Percentiles rank a stretch among this genome's conserved stretches.
These are phyloP conservation scores for Coleophoma eucalyptorum DNA, from an alignment of 2,329 filamentous ascomycete genomes.

Conservation along the genomic window DNA sequence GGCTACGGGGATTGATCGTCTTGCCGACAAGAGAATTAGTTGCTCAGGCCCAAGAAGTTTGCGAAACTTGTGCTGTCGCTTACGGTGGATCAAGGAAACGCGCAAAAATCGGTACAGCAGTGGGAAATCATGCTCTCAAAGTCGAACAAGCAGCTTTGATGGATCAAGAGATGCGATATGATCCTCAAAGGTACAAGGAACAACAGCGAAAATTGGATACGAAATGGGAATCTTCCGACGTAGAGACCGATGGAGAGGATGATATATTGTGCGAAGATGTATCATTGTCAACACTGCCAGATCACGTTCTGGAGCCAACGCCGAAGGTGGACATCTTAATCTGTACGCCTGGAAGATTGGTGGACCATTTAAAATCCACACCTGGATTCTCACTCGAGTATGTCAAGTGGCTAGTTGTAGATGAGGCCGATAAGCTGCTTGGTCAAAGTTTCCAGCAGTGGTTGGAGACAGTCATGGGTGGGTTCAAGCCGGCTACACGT, in stretches of 20 bases:
- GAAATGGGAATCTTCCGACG: conserved; percentile 41
- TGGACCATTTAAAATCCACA: conserved; percentile 85
- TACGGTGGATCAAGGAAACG: conserved; percentile 58
- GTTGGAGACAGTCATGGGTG: conserved; percentile 68
- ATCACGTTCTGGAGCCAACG: conserved; percentile 60
- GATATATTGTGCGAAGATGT: conserved; percentile 28
- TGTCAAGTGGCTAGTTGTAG: conserved; percentile 84
- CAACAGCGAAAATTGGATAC: conserved; percentile 34
- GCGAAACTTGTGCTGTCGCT: conserved; percentile 67
- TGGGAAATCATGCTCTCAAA: conserved; percentile 74
- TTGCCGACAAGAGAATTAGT: conserved; percentile 91
- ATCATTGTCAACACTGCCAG: conserved; percentile 39
- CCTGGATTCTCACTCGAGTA: conserved; percentile 75
- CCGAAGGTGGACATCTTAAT: conserved; percentile 85
- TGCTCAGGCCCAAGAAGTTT: conserved; percentile 75
- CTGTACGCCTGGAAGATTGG: conserved; percentile 85
- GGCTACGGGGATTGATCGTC: conserved; percentile 75
- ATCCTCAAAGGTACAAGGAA: conserved; percentile 54
- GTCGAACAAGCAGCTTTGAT: conserved; percentile 60
- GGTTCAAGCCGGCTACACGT: conserved; percentile 34
- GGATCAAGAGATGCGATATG: conserved; percentile 63
- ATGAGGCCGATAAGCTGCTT: conserved; percentile 89
- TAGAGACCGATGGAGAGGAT: conserved; percentile 37
- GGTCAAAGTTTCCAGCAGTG: conserved; percentile 93
- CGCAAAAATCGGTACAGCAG: conserved; percentile 74